Evolutionary conservation across 768 basidiomycete genomes (phyloP).

Genomic region (Clitopilus passeckerianus): DNA sequence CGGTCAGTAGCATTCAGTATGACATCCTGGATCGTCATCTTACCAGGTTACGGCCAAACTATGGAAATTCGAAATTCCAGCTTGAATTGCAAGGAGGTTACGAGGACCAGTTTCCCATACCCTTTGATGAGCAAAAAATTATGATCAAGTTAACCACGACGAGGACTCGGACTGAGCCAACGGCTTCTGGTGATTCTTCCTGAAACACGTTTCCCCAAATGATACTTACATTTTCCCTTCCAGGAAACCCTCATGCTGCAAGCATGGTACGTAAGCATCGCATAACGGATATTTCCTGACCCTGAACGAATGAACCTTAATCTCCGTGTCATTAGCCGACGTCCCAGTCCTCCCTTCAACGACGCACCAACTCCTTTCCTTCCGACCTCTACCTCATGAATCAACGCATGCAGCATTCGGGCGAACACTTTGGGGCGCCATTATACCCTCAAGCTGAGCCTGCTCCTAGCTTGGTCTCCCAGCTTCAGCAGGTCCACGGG

Average conservation of each 20-base stretch:
- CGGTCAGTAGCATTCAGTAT: conserved; percentile 24
- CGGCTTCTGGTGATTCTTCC: conserved; percentile 16
- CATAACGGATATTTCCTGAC: neutral
- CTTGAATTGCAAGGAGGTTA: conserved; percentile 31
- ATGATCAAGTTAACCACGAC: conserved; percentile 39
- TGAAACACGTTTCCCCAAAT: conserved; percentile 1
- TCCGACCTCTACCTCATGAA: conserved; percentile 16
- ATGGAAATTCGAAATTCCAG: conserved; percentile 15
- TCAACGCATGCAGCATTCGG: conserved; percentile 18
- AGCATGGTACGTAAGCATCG: neutral
- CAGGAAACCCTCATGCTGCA: neutral
- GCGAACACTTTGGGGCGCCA: conserved; percentile 19
- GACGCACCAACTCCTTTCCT: conserved; percentile 32
- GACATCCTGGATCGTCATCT: neutral
- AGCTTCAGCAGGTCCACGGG: conserved; percentile 64
- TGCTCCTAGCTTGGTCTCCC: conserved; percentile 50
- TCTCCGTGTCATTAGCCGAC: conserved; percentile 8
- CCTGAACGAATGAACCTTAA: conserved; percentile 9
- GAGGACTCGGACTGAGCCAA: conserved; percentile 14
- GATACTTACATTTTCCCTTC: neutral
- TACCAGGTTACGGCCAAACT: neutral
- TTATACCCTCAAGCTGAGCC: conserved; percentile 12
- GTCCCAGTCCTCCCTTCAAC: conserved; percentile 15
- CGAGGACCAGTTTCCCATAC: conserved; percentile 39
- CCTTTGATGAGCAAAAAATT: conserved; percentile 26